Evolutionary conservation across 148 eudicot genomes (phyloP), one percentile per base, ranked within the genome.

Genomic region (Vaccinium corymbosum): DNA sequence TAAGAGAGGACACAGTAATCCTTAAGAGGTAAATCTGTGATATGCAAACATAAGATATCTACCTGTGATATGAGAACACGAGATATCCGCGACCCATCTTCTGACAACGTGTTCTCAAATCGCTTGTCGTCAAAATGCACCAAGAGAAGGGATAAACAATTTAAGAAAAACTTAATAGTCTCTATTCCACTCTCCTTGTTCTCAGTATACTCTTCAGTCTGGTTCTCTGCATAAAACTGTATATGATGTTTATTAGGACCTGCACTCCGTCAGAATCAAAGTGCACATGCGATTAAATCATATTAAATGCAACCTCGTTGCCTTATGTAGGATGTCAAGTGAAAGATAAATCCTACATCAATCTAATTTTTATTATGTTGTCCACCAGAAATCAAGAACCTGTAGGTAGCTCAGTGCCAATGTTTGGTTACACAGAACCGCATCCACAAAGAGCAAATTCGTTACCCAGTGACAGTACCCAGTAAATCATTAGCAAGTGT

Each of bases 211-310:
- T 90, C 91, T 76, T 91, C 88, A 64, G 86, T 46, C 25, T 87
- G 83, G 80, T 89, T 86, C 3, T 90, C 98, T 49, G 94, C 88
- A 90, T 89, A 94, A 84, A 87, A 89, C 98, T 94, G 94, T 84
- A 85, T 38, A 55, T 55, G 79, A 83, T 50, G 52, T 73, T 81
- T 62, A 81, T 80, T 49, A 87, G 76, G 22, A 83, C 78, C 16
- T 49, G 25, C 52, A 17, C 51, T 22, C 64, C 25, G 55, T 42
- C 64, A 78, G 6, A 12, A 74, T 73, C 13, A 17, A 49, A 49
- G 64, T 8, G 38, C 20, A 13, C 25, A 49, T 42, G 4, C 4
- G 6, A 42, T 49, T 6, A 49, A 13, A 61, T 27, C 52, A 0
- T 46, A 29, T 20, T 29, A 3, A 52, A 29, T 5, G 84, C 55